Evolutionary conservation across 345 rosid species (phyloP).

Genomic region (Lepidium sativum): DNA sequence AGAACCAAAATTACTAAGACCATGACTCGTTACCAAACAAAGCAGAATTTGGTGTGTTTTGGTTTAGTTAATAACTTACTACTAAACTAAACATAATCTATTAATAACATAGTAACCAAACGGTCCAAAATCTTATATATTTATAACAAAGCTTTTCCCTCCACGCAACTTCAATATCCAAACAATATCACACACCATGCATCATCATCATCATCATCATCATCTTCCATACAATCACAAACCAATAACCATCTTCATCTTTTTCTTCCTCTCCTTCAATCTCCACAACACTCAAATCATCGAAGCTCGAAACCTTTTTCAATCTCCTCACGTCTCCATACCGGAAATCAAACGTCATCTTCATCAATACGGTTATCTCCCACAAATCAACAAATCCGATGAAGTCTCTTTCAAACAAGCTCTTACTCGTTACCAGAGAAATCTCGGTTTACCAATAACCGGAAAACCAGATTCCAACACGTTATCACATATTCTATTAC

Average conservation of each 20-base stretch:
- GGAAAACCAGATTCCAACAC: constrained; percentile 50
- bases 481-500: constrained; percentile 33
- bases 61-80: constrained; percentile 24
- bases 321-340: constrained; percentile 17
- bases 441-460: constrained; percentile 42
- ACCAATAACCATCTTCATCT: background rate
- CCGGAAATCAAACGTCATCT: constrained; percentile 45
- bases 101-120: background rate
- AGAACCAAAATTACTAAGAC: background rate
- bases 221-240: constrained; percentile 16
- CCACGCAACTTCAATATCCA: constrained; percentile 13
- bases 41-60: constrained; percentile 23
- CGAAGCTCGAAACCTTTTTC: constrained; percentile 28
- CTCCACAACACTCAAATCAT: constrained; percentile 17
- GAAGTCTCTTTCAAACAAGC: constrained; percentile 37
- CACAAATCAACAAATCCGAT: constrained; percentile 8
- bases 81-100: constrained; percentile 15
- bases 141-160: constrained; percentile 25
- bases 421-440: constrained; percentile 34
- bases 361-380: constrained; percentile 44
- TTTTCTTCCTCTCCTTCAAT: constrained; percentile 23
- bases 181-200: constrained; percentile 13
- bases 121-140: constrained; percentile 12
- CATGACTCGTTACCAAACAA: background rate
- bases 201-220: background rate